A percentile compares a stretch with the other conserved stretches of the same genome.
These are phyloP conservation scores for Malassezia vespertilionis DNA, from an alignment of 1,284 basidiomycete species.

Conservation along the genomic window DNA sequence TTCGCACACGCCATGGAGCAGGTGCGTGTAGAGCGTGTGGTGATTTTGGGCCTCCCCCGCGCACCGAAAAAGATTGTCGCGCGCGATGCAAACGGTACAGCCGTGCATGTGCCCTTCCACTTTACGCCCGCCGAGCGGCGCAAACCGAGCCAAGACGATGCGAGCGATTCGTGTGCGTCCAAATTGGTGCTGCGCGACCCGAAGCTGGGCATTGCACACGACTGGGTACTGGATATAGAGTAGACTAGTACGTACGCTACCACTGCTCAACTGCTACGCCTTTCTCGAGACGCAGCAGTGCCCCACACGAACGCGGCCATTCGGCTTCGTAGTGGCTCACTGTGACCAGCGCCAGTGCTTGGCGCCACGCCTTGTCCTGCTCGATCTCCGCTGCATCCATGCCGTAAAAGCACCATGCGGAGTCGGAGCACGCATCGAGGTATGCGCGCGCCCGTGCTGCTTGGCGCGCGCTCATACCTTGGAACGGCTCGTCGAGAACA, in stretches of 20 bases:
- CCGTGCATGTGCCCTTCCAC: constrained; percentile 19
- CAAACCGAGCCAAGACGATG: constrained; percentile 6
- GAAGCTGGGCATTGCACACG: constrained; percentile 22
- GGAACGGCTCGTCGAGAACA: constrained; percentile 45
- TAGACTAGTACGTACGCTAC: background rate
- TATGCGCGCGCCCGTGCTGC: constrained; percentile 23
- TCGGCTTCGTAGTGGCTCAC: constrained; percentile 44
- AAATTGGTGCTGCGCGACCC: constrained; percentile 40
- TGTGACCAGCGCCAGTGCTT: constrained; percentile 25
- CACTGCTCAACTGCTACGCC: constrained; percentile 26
- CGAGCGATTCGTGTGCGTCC: constrained; percentile 10
- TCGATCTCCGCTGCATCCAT: constrained; percentile 1
- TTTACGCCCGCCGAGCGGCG: constrained; percentile 20
- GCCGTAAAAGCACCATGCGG: constrained; percentile 13
- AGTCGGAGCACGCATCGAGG: constrained; percentile 19
- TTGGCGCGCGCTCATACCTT: constrained; percentile 37
- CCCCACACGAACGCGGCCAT: constrained; percentile 32
- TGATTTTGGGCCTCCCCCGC: constrained; percentile 35
- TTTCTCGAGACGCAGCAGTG: constrained; percentile 25
- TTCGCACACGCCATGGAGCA: constrained; percentile 28
- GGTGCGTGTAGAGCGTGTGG: constrained; percentile 38
- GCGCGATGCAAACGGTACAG: constrained; percentile 5
- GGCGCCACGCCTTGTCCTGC: constrained; percentile 15
- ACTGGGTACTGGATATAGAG: constrained; percentile 33
- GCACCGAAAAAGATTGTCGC: constrained; percentile 21